Evolutionary conservation across 176 grass and related monocot species (phyloP), one percentile per base, ranked within the genome.

Genomic region (Zea luxurians): DNA sequence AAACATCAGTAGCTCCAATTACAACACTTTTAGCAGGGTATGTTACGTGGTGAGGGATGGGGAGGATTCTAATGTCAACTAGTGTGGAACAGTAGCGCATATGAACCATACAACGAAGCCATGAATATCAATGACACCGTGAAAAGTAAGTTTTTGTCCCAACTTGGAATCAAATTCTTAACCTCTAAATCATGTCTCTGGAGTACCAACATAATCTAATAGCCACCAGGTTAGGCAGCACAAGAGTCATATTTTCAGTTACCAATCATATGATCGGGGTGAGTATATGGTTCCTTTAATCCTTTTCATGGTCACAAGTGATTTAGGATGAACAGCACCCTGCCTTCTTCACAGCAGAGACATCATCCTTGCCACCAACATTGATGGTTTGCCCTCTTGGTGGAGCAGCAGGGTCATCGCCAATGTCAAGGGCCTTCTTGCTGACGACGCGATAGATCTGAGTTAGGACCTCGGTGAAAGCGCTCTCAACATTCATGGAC

Each of bases 341-440:
- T 53, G 70, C 52, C 21, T 88, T 83, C 46, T 83, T 88, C 64
- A 88, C 76, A 75, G 81, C 81, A 64, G 81, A 84, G 8, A 88
- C 81, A 84, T 84, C 86, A 88, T 88, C 70, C 70, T 84, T 88
- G 76, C 80, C 81, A 48, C 86, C 81, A 75, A 88, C 81, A 0
- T 83, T 83, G 76, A 88, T 88, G 5, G 81, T 88, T 68, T 88
- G 86, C 13, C 86, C 81, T 79, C 81, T 83, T 9, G 86, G 86
- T 62, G 86, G 86, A 75, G 86, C 86, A 40, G 86, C 86, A 47
- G 76, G 80, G 38, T 88, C 86, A 83, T 88, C 81, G 0, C 81
- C 86, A 54, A 88, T 88, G 86, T 83, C 81, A 2, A 83, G 86
- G 63, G 81, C 86, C 62, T 88, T 88, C 80, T 88, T 88, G 53